Evolutionary conservation across 495 filamentous ascomycete species (phyloP).

Genomic region (Aspergillus taichungensis): DNA sequence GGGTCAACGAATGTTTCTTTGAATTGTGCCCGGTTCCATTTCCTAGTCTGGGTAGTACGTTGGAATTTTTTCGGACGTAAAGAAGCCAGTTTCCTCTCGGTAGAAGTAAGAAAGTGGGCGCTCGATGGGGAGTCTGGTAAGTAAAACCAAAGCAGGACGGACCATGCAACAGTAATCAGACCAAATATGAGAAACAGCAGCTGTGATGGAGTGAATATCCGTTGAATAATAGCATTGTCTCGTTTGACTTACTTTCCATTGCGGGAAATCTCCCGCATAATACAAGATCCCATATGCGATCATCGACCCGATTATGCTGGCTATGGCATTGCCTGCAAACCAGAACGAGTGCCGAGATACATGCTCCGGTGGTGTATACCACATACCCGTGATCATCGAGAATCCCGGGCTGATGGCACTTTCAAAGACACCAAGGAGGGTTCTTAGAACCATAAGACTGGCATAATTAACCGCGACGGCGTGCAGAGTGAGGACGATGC

Average conservation of each 20-base stretch:
- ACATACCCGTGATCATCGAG: slow-evolving; percentile 22
- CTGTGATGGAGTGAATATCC: neutral
- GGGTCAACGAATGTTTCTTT: slow-evolving; percentile 34
- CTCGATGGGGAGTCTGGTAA: slow-evolving; percentile 40
- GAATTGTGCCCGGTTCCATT: slow-evolving; percentile 40
- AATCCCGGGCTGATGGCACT: slow-evolving; percentile 20
- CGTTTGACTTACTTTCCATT: slow-evolving; percentile 28
- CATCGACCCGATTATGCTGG: slow-evolving; percentile 39
- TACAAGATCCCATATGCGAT: slow-evolving; percentile 40
- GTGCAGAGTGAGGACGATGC: slow-evolving; percentile 37
- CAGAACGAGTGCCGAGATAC: slow-evolving; percentile 41
- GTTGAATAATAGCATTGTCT: neutral
- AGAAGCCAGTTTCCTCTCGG: slow-evolving; percentile 37
- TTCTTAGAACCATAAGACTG: slow-evolving; percentile 36
- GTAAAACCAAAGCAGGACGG: slow-evolving; percentile 27
- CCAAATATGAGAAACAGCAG: slow-evolving; percentile 31
- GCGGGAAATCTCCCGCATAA: slow-evolving; percentile 27
- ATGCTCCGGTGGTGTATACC: slow-evolving; percentile 40
- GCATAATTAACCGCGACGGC: slow-evolving; percentile 37
- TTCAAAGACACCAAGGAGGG: slow-evolving; percentile 42
- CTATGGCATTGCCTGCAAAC: slow-evolving; percentile 41
- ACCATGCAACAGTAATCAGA: slow-evolving; percentile 25
- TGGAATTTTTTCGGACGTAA: slow-evolving; percentile 43
- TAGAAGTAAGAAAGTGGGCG: slow-evolving; percentile 29
- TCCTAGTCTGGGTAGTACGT: slow-evolving; percentile 43